These are phyloP conservation scores for Agrocybe praecox DNA, from an alignment of 768 basidiomycete species.

Conservation along the genomic window DNA sequence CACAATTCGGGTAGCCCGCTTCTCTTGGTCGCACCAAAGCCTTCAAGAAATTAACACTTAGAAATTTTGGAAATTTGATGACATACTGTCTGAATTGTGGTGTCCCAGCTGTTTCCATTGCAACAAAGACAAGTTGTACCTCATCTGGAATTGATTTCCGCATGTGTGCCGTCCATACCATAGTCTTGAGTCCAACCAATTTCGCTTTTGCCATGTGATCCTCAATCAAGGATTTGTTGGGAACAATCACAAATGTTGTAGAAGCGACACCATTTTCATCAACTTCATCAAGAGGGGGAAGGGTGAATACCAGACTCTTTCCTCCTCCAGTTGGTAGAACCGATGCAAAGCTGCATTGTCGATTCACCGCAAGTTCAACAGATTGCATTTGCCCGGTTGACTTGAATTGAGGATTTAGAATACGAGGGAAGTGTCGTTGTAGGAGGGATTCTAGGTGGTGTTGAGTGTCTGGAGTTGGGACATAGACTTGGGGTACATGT, in stretches of 20 bases:
- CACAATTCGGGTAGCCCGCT: neutral
- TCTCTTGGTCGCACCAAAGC: neutral
- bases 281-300: conserved; percentile 15
- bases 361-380: conserved; percentile 5
- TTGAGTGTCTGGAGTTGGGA: neutral
- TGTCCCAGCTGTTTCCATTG: conserved; percentile 13
- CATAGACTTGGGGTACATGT: neutral
- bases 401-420: conserved; percentile 4
- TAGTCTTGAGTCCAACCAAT: neutral
- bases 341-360: conserved; percentile 15
- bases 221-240: conserved; percentile 15
- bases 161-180: neutral
- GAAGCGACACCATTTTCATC: neutral
- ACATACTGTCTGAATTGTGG: conserved; percentile 7
- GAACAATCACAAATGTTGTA: conserved; percentile 16
- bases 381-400: conserved; percentile 10
- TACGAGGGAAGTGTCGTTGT: neutral
- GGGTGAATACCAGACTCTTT: conserved; percentile 19
- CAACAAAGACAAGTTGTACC: conserved; percentile 13
- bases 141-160: neutral
- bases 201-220: conserved; percentile 9
- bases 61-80: neutral
- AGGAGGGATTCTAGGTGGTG: conserved; percentile 1
- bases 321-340: conserved; percentile 25
- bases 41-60: neutral